Evolutionary conservation across 2,329 filamentous ascomycete genomes (phyloP).

Genomic region (Thielaviopsis euricoi): DNA sequence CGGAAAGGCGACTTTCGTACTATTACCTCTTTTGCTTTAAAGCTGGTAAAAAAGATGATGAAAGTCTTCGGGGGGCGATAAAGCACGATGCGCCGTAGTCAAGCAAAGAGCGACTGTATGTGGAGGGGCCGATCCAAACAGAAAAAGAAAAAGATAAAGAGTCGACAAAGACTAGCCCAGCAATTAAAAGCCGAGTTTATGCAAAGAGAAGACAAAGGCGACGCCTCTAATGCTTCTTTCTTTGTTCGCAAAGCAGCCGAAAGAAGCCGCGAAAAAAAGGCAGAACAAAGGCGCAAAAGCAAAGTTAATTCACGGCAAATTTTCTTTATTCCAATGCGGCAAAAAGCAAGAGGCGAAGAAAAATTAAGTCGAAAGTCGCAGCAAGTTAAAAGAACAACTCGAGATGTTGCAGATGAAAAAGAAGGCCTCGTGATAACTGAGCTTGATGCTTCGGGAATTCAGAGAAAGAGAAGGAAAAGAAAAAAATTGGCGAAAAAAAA

Average conservation of each 20-base stretch:
- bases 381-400: not conserved
- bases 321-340: not conserved
- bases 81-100: not conserved
- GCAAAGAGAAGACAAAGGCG: not conserved
- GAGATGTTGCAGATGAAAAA: not conserved
- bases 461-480: not conserved
- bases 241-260: not conserved
- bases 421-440: not conserved
- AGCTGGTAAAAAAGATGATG: not conserved
- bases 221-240: not conserved
- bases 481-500: not conserved
- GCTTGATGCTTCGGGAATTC: not conserved
- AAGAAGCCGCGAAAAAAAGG: not conserved
- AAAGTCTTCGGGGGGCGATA: not conserved
- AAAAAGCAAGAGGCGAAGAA: not conserved
- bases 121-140: not conserved
- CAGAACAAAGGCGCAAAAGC: not conserved
- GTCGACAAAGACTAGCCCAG: not conserved
- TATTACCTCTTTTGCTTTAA: not conserved
- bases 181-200: not conserved
- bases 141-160: not conserved
- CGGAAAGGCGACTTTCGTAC: not conserved
- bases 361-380: not conserved
- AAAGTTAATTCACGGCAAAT: not conserved
- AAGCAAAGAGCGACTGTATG: not conserved